These are phyloP conservation scores for Daldinia concentrica DNA, from an alignment of 495 filamentous ascomycete genomes.

Conservation along the genomic window DNA sequence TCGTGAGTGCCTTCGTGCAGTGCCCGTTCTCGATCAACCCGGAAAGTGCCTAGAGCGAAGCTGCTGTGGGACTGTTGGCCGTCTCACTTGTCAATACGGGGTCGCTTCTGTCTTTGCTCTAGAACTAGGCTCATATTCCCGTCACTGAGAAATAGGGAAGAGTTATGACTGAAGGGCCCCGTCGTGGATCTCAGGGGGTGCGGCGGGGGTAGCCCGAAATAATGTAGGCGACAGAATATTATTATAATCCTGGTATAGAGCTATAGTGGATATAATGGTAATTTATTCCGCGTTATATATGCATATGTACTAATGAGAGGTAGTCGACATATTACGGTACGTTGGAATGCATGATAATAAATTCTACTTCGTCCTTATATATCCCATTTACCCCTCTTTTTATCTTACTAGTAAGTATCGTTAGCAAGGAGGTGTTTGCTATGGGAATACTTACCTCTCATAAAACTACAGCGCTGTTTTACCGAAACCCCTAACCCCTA, in stretches of 20 bases:
- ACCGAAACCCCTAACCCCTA: too few relatives aligned
- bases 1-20: constrained; percentile 34
- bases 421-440: not conserved
- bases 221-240: not conserved
- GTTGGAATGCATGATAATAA: not conserved
- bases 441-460: not conserved
- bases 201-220: not conserved
- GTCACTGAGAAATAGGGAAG: not conserved
- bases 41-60: not conserved
- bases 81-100: not conserved
- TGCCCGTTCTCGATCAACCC: constrained; percentile 28
- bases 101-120: not conserved
- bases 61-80: not conserved
- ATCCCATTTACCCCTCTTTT: too few relatives aligned
- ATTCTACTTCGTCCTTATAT: not conserved
- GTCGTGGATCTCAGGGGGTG: not conserved
- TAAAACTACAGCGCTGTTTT: too few relatives aligned
- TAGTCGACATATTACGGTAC: not conserved
- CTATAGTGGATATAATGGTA: not conserved
- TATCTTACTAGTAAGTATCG: not conserved
- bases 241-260: not conserved
- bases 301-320: not conserved
- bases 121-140: not conserved
- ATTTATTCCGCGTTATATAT: not conserved
- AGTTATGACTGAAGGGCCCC: not conserved